Base-by-base conservation (phyloP, 2,329 filamentous ascomycete species). In the Xylariaceae sp. region DNA sequence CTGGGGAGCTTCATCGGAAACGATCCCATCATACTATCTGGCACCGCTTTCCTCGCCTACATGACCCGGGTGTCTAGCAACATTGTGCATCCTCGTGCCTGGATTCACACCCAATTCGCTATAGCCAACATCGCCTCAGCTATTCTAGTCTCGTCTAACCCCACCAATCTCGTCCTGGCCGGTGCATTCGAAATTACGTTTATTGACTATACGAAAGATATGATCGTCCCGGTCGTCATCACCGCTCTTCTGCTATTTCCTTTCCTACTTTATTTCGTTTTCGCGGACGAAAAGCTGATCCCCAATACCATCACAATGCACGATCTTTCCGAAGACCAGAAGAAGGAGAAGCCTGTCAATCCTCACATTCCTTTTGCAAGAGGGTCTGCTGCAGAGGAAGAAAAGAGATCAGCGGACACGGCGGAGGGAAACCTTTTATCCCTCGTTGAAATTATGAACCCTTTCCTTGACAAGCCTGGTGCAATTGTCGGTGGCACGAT, bases 31-130 rank as follows among this genome's bases (percentile, higher is more conserved):
- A 87, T 89, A 46, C 68, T 89, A 0, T 88, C 85, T 0, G 86
- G 86, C 1, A 90, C 86, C 0, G 80, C 86, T 0, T 89, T 89
- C 48, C 75, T 89, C 11, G 83, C 86, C 2, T 90, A 90, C 66
- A 87, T 90, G 84, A 89, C 85, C 0, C 75, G 85, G 6, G 85
- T 88, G 0, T 88, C 85, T 0, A 83, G 78, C 66, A 89, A 89
- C 56, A 89, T 90, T 50, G 69, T 77, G 11, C 80, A 87, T 49
- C 85, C 86, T 0, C 72, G 82, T 59, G 86, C 86, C 0, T 89
- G 86, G 86, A 88, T 89, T 18, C 78, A 82, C 57, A 80, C 79
- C 2, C 86, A 90, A 51, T 89, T 89, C 49, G 78, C 86, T 14
- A 66, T 88, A 1, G 85, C 85, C 45, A 89, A 89, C 53, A 86